These are phyloP conservation scores for Aquilaria yunnanensis DNA, from an alignment of 345 rosid genomes.

Conservation along the genomic window DNA sequence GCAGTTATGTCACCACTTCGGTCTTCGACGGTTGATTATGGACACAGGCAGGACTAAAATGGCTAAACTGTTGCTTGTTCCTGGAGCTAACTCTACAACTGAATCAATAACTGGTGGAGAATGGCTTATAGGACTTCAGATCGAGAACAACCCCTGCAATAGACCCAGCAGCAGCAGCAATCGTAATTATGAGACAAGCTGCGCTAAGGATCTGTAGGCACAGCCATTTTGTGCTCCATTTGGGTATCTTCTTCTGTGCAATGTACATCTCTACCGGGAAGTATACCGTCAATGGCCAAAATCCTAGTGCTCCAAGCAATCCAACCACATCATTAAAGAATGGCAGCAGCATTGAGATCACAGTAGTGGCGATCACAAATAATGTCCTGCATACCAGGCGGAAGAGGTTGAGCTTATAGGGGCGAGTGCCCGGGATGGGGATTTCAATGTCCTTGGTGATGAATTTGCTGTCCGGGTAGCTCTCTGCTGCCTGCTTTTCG, in stretches of 20 bases:
- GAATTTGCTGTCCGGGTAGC: conserved; percentile 56
- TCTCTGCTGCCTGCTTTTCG: conserved; percentile 42
- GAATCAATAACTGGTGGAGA: conserved; percentile 32
- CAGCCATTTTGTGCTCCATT: conserved; percentile 78
- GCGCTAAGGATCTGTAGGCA: conserved; percentile 63
- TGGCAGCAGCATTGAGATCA: conserved; percentile 82
- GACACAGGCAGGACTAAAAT: too few relatives aligned
- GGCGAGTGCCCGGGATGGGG: conserved; percentile 35
- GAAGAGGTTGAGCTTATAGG: conserved; percentile 58
- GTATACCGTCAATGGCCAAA: conserved; percentile 90
- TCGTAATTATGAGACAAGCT: conserved; percentile 61
- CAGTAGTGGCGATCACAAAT: conserved; percentile 62
- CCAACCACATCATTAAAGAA: conserved; percentile 84
- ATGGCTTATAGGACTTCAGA: conserved; percentile 69
- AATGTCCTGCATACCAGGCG: conserved; percentile 81
- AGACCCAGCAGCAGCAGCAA: conserved; percentile 81
- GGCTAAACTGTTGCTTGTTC: too few relatives aligned
- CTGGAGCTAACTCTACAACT: too few relatives aligned
- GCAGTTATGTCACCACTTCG: too few relatives aligned
- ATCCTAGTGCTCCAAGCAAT: conserved; percentile 82
- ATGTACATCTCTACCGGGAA: conserved; percentile 94
- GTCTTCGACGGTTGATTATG: too few relatives aligned
- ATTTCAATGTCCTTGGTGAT: conserved; percentile 48
- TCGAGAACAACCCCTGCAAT: conserved; percentile 59
- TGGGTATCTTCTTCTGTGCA: conserved; percentile 52